Evolutionary conservation across 2,329 filamentous ascomycete species (phyloP), one percentile per base, ranked within the genome.

Genomic region (Epichloe hybrida): DNA sequence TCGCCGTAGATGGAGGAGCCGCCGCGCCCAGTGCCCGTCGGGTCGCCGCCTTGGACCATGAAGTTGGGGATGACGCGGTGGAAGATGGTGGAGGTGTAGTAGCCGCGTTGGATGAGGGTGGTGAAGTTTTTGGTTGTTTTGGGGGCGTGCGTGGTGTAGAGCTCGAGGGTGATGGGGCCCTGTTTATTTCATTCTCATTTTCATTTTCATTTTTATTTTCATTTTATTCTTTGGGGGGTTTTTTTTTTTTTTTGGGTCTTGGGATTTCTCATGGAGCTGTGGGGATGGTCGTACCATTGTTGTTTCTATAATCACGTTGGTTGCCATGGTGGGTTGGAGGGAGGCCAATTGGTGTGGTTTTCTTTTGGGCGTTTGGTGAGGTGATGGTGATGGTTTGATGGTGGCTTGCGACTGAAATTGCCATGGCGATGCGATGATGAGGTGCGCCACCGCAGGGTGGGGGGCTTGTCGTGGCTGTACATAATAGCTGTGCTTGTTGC

Each of bases 21-120:
- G 60, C 93, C 93, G 53, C 89, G 82, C 49, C 93, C 93, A 1
- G 89, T 96, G 54, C 90, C 91, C 0, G 91, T 95, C 1, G 91
- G 91, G 67, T 98, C 93, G 53, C 91, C 90, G 55, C 85, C 87
- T 72, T 97, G 91, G 52, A 95, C 77, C 91, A 98, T 97, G 74
- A 98, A 98, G 69, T 88, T 81, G 49, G 88, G 83, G 63, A 98
- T 97, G 60, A 97, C 83, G 66, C 93, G 89, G 74, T 97, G 93
- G 76, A 97, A 91, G 62, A 90, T 72, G 53, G 86, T 80, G 64
- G 71, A 73, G 71, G 93, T 80, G 78, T 95, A 98, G 79, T 96
- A 97, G 59, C 87, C 87, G 59, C 89, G 79, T 55, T 78, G 72
- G 20, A 83, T 81, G 49, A 97, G 86, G 4, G 85, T 86, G 27